Conservation (phyloP, 2,329 filamentous ascomycete genomes). For the Hymenoscyphus salicellus region DNA sequence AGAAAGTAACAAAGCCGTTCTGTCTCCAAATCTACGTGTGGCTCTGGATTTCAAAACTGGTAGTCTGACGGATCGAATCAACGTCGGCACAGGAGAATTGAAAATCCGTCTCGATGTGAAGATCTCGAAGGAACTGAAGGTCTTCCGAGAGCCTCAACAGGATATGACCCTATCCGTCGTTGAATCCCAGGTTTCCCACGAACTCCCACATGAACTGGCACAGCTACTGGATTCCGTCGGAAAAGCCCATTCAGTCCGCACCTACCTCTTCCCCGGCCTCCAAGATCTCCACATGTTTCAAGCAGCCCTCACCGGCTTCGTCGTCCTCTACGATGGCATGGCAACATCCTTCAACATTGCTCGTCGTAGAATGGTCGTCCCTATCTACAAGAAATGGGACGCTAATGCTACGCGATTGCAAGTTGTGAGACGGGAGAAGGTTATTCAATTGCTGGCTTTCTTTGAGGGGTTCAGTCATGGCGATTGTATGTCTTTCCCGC, state of each 20-base stretch:
- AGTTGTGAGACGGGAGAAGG: slow-evolving; percentile 71
- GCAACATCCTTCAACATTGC: slow-evolving; percentile 77
- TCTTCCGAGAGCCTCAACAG: slow-evolving; percentile 70
- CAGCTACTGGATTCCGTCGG: slow-evolving; percentile 48
- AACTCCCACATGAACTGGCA: slow-evolving; percentile 60
- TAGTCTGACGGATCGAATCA: slow-evolving; percentile 78
- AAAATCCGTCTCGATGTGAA: slow-evolving; percentile 61
- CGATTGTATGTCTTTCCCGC: slow-evolving; percentile 81
- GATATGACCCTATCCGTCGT: slow-evolving; percentile 76
- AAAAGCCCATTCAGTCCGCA: slow-evolving; percentile 63
- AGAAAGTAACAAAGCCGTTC: slow-evolving; percentile 63
- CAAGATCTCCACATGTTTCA: slow-evolving; percentile 76
- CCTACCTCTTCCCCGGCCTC: slow-evolving; percentile 64
- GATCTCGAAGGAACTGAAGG: slow-evolving; percentile 58
- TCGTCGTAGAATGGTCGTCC: slow-evolving; percentile 81
- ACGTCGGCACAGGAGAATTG: slow-evolving; percentile 73
- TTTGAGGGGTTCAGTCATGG: slow-evolving; percentile 86
- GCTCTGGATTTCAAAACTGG: slow-evolving; percentile 74
- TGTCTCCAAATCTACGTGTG: slow-evolving; percentile 73
- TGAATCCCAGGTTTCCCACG: slow-evolving; percentile 61
- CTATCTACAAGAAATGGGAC: slow-evolving; percentile 93
- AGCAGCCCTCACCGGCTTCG: slow-evolving; percentile 73
- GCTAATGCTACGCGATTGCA: slow-evolving; percentile 77
- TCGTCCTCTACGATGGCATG: slow-evolving; percentile 69
- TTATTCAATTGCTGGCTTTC: slow-evolving; percentile 77